Percentiles rank a stretch among this genome's conserved stretches.
phyloP scores from a whole-genome alignment of 345 rosid genomes.

The Citropsis articulata region DNA sequence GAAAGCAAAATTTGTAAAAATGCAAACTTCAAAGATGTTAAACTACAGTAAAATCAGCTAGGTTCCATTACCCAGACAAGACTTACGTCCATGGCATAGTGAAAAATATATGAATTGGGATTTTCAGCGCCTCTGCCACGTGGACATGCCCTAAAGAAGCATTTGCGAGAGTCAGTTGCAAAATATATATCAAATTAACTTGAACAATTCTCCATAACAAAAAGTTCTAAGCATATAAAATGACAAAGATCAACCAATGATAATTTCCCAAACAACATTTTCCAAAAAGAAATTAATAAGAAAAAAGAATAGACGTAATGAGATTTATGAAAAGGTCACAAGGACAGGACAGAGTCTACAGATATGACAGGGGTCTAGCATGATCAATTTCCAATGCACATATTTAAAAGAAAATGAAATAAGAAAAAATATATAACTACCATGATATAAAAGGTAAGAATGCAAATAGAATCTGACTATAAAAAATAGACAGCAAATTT shows the following conservation, averaged over 20 bases:
- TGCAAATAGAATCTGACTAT: not conserved
- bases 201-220: not conserved
- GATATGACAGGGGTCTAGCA: not conserved
- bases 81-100: constrained; percentile 99
- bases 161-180: constrained; percentile 23
- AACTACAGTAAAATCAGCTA: constrained; percentile 25
- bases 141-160: constrained; percentile 78
- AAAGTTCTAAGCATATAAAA: not conserved
- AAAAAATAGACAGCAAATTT: not conserved
- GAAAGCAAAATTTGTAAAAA: constrained; percentile 17
- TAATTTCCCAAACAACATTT: not conserved
- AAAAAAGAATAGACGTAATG: not conserved
- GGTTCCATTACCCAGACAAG: constrained; percentile 46
- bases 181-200: constrained; percentile 1
- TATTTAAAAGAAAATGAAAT: not conserved
- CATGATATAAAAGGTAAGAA: no score
- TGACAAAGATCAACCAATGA: not conserved
- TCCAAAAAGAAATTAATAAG: not conserved
- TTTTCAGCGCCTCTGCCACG: constrained; percentile 88
- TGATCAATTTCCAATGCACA: not conserved
- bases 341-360: not conserved
- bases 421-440: not conserved
- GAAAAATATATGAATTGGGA: constrained; percentile 96
- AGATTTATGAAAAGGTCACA: not conserved
- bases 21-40: constrained; percentile 9